Evolutionary conservation across 148 eudicot genomes (phyloP).

Genomic region (Gaultheria prostrata): DNA sequence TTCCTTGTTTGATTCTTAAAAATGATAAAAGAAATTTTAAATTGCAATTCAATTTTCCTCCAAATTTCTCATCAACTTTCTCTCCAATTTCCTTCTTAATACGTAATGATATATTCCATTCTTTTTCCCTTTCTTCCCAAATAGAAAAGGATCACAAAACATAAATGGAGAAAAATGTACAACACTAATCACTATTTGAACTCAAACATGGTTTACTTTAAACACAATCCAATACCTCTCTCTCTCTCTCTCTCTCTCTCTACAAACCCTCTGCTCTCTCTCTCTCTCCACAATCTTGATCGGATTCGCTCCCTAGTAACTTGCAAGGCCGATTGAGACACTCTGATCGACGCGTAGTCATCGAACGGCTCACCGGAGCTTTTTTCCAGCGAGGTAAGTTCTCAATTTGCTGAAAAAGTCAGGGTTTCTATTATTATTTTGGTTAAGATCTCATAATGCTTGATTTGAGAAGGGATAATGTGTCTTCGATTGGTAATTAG

Average conservation of each 20-base stretch:
- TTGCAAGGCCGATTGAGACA: not conserved
- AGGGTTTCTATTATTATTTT: conserved; percentile 25
- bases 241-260: conserved; percentile 4
- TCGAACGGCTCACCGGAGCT: not conserved
- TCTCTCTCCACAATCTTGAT: not conserved
- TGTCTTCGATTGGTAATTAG: conserved; percentile 2
- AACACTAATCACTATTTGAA: no score
- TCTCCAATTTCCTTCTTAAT: no score
- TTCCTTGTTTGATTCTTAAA: no score
- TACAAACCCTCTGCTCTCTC: no score
- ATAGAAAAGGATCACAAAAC: no score
- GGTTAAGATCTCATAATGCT: conserved; percentile 33
- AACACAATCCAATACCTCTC: not conserved
- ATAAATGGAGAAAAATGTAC: no score
- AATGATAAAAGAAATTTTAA: no score
- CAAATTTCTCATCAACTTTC: no score
- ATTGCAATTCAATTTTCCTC: no score
- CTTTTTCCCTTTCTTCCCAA: no score
- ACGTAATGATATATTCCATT: no score
- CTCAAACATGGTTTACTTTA: not conserved
- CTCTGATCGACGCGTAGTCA: not conserved
- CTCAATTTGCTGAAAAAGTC: not conserved
- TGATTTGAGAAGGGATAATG: conserved; percentile 8
- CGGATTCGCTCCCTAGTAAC: conserved; percentile 11
- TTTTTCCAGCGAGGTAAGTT: conserved; percentile 24